phyloP scores from a whole-genome alignment of 1,284 basidiomycete genomes.

The Cryptococcus sp. region DNA sequence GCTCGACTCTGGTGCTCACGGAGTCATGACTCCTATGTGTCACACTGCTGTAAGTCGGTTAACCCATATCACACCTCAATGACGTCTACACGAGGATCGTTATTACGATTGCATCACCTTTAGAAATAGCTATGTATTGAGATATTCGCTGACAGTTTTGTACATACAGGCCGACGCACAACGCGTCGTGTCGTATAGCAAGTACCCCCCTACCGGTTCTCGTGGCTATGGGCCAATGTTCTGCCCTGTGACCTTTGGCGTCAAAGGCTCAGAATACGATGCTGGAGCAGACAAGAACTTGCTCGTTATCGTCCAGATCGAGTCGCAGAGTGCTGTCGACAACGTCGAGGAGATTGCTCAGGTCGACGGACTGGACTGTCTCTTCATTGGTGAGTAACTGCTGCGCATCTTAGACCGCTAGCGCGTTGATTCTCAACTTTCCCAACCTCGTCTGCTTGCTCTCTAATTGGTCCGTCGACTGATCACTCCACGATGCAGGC shows the following conservation, averaged over 20 bases:
- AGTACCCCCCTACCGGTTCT: constrained; percentile 36
- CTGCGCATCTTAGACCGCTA: background rate
- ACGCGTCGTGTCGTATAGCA: constrained; percentile 31
- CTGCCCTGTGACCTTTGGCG: constrained; percentile 27
- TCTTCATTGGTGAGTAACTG: constrained; percentile 61
- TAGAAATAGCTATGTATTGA: background rate
- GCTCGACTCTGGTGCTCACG: constrained; percentile 46
- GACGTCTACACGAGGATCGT: too few relatives aligned
- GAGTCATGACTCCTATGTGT: constrained; percentile 44
- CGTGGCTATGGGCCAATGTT: constrained; percentile 41
- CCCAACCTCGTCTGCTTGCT: too few relatives aligned
- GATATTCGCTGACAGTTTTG: background rate
- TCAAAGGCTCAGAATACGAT: constrained; percentile 58
- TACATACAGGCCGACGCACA: constrained; percentile 25
- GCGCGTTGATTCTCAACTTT: too few relatives aligned
- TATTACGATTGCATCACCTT: background rate
- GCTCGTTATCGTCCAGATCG: constrained; percentile 67
- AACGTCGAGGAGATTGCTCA: constrained; percentile 65
- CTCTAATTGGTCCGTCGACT: too few relatives aligned
- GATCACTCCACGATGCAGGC: constrained; percentile 8
- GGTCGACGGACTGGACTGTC: constrained; percentile 64
- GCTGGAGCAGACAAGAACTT: constrained; percentile 61
- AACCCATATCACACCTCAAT: too few relatives aligned
- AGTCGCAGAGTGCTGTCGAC: constrained; percentile 62
- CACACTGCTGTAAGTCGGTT: constrained; percentile 22